phyloP scores from a whole-genome alignment of 2,329 filamentous ascomycete genomes.

The Lomentospora prolificans region DNA sequence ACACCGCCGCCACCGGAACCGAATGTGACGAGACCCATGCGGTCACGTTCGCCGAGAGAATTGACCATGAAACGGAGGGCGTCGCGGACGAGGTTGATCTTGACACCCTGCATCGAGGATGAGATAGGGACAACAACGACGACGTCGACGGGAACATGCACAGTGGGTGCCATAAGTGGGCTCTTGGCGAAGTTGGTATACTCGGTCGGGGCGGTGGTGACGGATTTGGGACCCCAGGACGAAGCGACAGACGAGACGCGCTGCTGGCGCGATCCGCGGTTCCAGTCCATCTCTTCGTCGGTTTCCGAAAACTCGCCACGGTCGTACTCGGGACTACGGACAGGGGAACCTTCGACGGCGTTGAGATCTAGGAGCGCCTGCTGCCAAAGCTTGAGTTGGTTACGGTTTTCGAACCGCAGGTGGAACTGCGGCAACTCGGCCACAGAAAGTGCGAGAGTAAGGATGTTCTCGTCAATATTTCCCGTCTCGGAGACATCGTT shows the following conservation, averaged over 20 bases:
- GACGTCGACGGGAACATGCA: slow-evolving; percentile 89
- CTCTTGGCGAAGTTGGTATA: slow-evolving; percentile 65
- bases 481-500: slow-evolving; percentile 73
- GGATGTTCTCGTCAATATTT: slow-evolving; percentile 64
- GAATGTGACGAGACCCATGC: slow-evolving; percentile 96
- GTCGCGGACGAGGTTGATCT: slow-evolving; percentile 89
- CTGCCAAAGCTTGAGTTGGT: slow-evolving; percentile 83
- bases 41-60: slow-evolving; percentile 81
- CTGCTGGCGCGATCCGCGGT: slow-evolving; percentile 44
- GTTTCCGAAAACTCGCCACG: slow-evolving; percentile 66
- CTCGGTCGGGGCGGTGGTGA: slow-evolving; percentile 81
- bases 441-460: slow-evolving; percentile 86
- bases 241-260: slow-evolving; percentile 77
- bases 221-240: slow-evolving; percentile 72
- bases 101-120: slow-evolving; percentile 98
- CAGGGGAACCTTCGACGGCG: slow-evolving; percentile 51
- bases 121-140: slow-evolving; percentile 96
- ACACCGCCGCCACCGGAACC: slow-evolving; percentile 89
- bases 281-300: slow-evolving; percentile 73
- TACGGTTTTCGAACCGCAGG: slow-evolving; percentile 74
- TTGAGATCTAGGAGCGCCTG: slow-evolving; percentile 79
- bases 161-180: slow-evolving; percentile 34
- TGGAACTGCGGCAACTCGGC: slow-evolving; percentile 90
- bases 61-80: slow-evolving; percentile 85
- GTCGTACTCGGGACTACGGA: slow-evolving; percentile 69